Conservation (phyloP, 1,139 yeast genomes). For the Geotrichum histeridarum region DNA sequence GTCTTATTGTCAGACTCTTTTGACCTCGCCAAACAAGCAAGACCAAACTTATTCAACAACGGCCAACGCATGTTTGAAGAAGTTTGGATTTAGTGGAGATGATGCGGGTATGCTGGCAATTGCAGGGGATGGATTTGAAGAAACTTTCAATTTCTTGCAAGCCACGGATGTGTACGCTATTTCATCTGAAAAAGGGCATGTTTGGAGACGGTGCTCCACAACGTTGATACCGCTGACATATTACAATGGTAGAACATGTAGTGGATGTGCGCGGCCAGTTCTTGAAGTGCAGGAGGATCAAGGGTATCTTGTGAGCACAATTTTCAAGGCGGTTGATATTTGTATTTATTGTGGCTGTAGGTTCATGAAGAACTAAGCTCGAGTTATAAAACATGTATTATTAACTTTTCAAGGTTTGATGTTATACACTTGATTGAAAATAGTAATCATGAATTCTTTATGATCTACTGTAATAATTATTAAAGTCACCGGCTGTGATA, state of each 20-base stretch:
- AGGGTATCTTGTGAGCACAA: conserved; percentile 3
- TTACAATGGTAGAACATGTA: conserved; percentile 15
- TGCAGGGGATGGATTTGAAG: conserved; percentile 16
- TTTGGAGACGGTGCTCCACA: conserved; percentile 17
- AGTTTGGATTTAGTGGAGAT: not conserved
- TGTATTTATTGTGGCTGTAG: conserved; percentile 19
- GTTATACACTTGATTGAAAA: too few species aligned
- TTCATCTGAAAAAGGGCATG: conserved; percentile 10
- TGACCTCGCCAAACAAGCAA: conserved; percentile 3
- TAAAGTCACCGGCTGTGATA: too few species aligned
- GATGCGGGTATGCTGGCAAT: not conserved
- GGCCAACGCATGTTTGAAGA: not conserved
- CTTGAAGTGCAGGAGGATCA: not conserved
- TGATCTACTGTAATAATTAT: not conserved
- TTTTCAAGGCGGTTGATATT: conserved; percentile 14
- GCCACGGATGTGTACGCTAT: conserved; percentile 8
- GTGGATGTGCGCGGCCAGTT: conserved; percentile 16
- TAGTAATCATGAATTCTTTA: too few species aligned
- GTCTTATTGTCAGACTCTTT: conserved; percentile 11
- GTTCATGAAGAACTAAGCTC: conserved; percentile 10
- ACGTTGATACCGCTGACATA: conserved; percentile 15
- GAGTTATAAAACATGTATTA: not conserved
- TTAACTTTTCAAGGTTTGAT: not conserved
- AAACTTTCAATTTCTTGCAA: conserved; percentile 10
- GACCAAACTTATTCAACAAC: not conserved